A percentile compares a stretch with the other conserved stretches of the same genome.
Evolutionary conservation across 768 basidiomycete species (phyloP).

Genomic region (Lyophyllum shimeji): DNA sequence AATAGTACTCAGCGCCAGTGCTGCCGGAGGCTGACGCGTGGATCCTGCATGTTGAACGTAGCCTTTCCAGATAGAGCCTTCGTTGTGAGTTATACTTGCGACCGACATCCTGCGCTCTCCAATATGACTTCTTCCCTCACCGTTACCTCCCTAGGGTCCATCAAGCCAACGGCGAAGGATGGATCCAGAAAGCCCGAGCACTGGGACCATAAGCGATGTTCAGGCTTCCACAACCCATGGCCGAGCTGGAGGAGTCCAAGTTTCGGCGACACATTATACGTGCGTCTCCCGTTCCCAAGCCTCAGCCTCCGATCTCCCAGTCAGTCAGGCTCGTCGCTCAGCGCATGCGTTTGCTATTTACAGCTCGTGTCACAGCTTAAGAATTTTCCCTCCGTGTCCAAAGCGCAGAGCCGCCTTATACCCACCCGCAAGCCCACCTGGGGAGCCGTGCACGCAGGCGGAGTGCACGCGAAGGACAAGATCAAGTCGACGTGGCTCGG

Average conservation of each 20-base stretch:
- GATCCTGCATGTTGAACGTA: too few species aligned
- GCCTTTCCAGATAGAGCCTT: too few species aligned
- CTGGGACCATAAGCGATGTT: slow-evolving; percentile 24
- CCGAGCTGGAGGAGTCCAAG: slow-evolving; percentile 20
- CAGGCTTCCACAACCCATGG: slow-evolving; percentile 30
- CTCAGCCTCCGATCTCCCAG: too few species aligned
- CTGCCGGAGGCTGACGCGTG: too few species aligned
- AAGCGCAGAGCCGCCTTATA: slow-evolving; percentile 19
- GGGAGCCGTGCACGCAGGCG: slow-evolving; percentile 26
- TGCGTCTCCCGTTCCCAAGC: neutral
- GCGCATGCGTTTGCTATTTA: neutral
- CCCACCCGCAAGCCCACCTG: slow-evolving; percentile 38
- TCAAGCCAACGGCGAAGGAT: neutral
- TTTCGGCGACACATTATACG: slow-evolving; percentile 15
- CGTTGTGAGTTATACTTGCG: too few species aligned
- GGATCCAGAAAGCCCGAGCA: slow-evolving; percentile 22
- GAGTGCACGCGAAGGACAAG: slow-evolving; percentile 26
- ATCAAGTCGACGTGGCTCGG: slow-evolving; percentile 57
- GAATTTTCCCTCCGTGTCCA: slow-evolving; percentile 12
- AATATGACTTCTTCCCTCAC: too few species aligned
- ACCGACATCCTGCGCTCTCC: too few species aligned
- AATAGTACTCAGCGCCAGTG: too few species aligned
- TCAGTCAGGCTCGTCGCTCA: neutral
- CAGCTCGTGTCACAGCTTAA: neutral
- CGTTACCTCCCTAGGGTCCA: neutral